Conservation (phyloP, 2,329 filamentous ascomycete genomes). For the Ramularia endophylla region DNA sequence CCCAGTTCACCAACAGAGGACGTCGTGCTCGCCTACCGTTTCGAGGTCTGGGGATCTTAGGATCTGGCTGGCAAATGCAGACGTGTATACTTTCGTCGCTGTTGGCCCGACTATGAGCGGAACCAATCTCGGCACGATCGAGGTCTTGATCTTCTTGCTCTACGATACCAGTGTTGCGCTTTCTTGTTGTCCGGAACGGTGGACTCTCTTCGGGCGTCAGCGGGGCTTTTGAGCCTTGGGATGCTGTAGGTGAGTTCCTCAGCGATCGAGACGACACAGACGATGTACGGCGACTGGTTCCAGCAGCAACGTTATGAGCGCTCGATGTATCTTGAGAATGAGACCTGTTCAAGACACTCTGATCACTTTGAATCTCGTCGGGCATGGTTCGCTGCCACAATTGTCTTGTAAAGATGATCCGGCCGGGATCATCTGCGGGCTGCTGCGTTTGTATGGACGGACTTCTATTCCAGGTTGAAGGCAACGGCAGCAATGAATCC, state of each 20-base stretch:
- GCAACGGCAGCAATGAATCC: constrained; percentile 17
- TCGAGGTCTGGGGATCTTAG: constrained; percentile 64
- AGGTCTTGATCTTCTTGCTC: constrained; percentile 28
- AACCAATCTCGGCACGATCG: constrained; percentile 19
- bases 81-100: constrained; percentile 47
- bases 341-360: constrained; percentile 29
- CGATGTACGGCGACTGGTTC: constrained; percentile 24
- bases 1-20: constrained; percentile 9
- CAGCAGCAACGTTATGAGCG: constrained; percentile 15
- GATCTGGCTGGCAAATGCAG: constrained; percentile 65
- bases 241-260: constrained; percentile 25
- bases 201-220: constrained; percentile 33
- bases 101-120: constrained; percentile 25
- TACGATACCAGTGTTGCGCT: constrained; percentile 27
- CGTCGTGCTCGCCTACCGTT: constrained; percentile 53
- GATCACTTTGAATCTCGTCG: constrained; percentile 23
- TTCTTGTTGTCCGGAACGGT: constrained; percentile 28
- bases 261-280: constrained; percentile 27
- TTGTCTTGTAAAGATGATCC: constrained; percentile 33
- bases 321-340: constrained; percentile 21
- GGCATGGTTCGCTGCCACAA: constrained; percentile 34
- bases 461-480: constrained; percentile 9
- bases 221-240: constrained; percentile 26
- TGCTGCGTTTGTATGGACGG: constrained; percentile 22
- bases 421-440: constrained; percentile 22